Conservation (phyloP, 2,329 filamentous ascomycete species). For the Botrytis elliptica region DNA sequence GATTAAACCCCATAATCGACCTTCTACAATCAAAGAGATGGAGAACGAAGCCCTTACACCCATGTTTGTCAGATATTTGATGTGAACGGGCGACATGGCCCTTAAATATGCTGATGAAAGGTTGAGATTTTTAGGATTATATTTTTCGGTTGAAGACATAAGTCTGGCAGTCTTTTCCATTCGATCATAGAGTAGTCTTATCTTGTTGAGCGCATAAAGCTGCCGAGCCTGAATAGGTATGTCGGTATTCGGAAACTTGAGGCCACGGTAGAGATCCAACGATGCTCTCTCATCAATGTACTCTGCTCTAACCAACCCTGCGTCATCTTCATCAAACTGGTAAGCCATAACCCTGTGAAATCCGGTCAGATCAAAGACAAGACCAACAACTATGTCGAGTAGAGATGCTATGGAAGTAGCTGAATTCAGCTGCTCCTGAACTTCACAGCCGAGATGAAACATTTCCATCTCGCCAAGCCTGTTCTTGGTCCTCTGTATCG, state of each 20-base stretch:
- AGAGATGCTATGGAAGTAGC: slow-evolving; percentile 70
- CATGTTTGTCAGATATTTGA: slow-evolving; percentile 89
- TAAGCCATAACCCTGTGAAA: slow-evolving; percentile 94
- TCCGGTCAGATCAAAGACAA: slow-evolving; percentile 84
- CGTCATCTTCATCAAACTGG: slow-evolving; percentile 80
- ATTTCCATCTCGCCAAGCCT: slow-evolving; percentile 72
- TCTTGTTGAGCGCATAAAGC: slow-evolving; percentile 85
- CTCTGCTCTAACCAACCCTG: slow-evolving; percentile 84
- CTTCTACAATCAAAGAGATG: slow-evolving; percentile 84
- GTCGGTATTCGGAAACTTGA: slow-evolving; percentile 86
- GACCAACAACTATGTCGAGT: slow-evolving; percentile 77
- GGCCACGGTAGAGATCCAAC: slow-evolving; percentile 79
- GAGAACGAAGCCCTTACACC: slow-evolving; percentile 89
- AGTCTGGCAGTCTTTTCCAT: slow-evolving; percentile 76
- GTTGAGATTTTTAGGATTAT: slow-evolving; percentile 73
- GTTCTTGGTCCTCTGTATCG: slow-evolving; percentile 5
- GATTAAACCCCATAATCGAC: slow-evolving; percentile 84
- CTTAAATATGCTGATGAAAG: slow-evolving; percentile 70
- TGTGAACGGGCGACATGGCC: slow-evolving; percentile 86
- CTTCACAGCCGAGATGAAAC: slow-evolving; percentile 88
- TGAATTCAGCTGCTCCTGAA: slow-evolving; percentile 79
- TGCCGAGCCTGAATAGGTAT: slow-evolving; percentile 84
- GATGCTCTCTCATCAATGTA: slow-evolving; percentile 79
- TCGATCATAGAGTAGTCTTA: slow-evolving; percentile 81
- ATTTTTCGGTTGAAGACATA: slow-evolving; percentile 72